phyloP scores from a whole-genome alignment of 495 filamentous ascomycete species.

The Penicillium nucicola region DNA sequence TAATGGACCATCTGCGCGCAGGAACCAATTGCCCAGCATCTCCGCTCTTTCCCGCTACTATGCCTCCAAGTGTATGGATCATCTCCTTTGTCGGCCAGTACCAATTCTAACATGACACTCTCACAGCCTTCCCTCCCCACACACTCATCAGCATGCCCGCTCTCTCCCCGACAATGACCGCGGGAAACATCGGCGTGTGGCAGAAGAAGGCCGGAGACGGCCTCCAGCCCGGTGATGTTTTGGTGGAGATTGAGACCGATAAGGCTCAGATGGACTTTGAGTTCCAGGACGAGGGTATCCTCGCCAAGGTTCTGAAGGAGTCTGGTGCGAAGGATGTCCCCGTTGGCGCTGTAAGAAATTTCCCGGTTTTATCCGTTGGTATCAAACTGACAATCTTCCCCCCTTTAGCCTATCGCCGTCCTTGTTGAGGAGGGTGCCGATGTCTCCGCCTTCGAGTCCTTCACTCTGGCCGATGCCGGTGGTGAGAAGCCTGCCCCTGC shows the following conservation, averaged over 20 bases:
- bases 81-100: constrained; percentile 1
- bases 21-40: constrained; percentile 50
- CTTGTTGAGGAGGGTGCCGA: constrained; percentile 89
- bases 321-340: constrained; percentile 91
- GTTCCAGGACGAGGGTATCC: constrained; percentile 95
- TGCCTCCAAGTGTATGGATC: constrained; percentile 69
- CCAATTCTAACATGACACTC: constrained; percentile 21
- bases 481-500: constrained; percentile 66
- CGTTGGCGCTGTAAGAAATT: constrained; percentile 80
- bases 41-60: constrained; percentile 68
- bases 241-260: constrained; percentile 99
- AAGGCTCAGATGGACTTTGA: constrained; percentile 99
- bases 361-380: constrained; percentile 24
- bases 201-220: constrained; percentile 93
- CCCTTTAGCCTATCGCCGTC: constrained; percentile 82
- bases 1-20: constrained; percentile 22
- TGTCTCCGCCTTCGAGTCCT: constrained; percentile 80
- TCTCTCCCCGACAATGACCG: constrained; percentile 94
- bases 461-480: constrained; percentile 86
- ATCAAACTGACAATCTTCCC: constrained; percentile 1
- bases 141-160: constrained; percentile 97
- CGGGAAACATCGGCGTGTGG: constrained; percentile 96
- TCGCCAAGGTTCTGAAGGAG: constrained; percentile 94
- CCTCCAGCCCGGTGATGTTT: constrained; percentile 89
- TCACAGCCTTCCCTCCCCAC: constrained; percentile 81